Evolutionary conservation across 2,329 filamentous ascomycete genomes (phyloP).

Genomic region (Pyrenophora graminea): DNA sequence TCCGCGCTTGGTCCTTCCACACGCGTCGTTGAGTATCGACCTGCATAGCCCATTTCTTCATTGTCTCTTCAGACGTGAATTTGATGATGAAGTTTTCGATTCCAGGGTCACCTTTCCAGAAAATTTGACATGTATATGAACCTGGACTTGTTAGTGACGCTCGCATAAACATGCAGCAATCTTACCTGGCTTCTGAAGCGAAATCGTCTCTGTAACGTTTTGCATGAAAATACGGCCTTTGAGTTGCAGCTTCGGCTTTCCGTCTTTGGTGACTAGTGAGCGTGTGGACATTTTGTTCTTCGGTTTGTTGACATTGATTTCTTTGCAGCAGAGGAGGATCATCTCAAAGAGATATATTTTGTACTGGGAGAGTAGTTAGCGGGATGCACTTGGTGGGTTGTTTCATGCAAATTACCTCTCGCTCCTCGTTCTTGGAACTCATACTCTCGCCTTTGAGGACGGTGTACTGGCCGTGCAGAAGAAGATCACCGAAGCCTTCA

Average conservation of each 20-base stretch:
- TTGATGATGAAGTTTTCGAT: slow-evolving; percentile 97
- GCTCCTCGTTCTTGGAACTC: slow-evolving; percentile 78
- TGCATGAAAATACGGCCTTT: slow-evolving; percentile 99
- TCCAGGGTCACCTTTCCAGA: slow-evolving; percentile 95
- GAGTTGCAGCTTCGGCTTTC: slow-evolving; percentile 78
- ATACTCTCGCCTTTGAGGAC: slow-evolving; percentile 81
- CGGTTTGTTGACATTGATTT: slow-evolving; percentile 81
- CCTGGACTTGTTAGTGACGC: slow-evolving; percentile 55
- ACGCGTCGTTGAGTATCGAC: slow-evolving; percentile 73
- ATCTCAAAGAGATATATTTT: slow-evolving; percentile 97
- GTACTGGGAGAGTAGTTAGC: slow-evolving; percentile 63
- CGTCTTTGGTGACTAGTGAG: slow-evolving; percentile 68
- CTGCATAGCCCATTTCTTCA: slow-evolving; percentile 88
- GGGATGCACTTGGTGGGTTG: slow-evolving; percentile 4
- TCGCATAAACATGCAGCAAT: not conserved
- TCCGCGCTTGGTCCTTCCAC: slow-evolving; percentile 58
- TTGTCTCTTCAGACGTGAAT: slow-evolving; percentile 85
- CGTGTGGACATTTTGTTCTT: slow-evolving; percentile 73
- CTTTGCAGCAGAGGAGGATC: slow-evolving; percentile 96
- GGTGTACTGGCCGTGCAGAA: slow-evolving; percentile 87
- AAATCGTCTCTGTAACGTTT: slow-evolving; percentile 94
- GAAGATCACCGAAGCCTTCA: slow-evolving; percentile 85
- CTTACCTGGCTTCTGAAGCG: slow-evolving; percentile 83
- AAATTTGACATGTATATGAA: slow-evolving; percentile 94
- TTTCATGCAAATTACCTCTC: slow-evolving; percentile 67